These are phyloP conservation scores for Emericellopsis cladophorae DNA, from an alignment of 2,329 filamentous ascomycete species.

Conservation along the genomic window DNA sequence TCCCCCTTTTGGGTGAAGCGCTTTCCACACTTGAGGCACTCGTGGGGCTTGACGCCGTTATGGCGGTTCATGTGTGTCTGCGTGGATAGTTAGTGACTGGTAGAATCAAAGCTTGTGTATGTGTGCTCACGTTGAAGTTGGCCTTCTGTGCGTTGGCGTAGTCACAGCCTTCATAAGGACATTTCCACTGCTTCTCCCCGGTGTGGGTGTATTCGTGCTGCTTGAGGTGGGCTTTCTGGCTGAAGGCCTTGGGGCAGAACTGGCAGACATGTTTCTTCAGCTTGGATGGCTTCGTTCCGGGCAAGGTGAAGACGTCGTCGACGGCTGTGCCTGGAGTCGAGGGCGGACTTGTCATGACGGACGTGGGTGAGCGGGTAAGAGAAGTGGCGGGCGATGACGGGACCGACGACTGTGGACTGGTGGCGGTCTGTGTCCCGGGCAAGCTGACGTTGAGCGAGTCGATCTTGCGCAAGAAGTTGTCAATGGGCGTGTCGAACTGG, in stretches of 20 bases:
- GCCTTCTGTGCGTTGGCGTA: background rate
- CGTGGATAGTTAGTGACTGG: background rate
- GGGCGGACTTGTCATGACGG: no score
- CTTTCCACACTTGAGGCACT: background rate
- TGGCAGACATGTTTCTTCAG: slow-evolving; percentile 60
- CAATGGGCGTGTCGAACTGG: no score
- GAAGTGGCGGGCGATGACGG: no score
- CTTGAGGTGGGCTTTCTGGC: slow-evolving; percentile 84
- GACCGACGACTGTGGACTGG: no score
- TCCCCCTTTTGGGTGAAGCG: slow-evolving; percentile 1
- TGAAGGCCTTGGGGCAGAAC: slow-evolving; percentile 72
- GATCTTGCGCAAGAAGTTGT: no score
- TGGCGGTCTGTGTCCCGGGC: no score
- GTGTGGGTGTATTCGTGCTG: slow-evolving; percentile 85
- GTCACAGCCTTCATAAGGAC: background rate
- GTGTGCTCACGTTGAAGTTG: background rate
- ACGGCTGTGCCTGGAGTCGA: no score
- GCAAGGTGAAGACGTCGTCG: no score
- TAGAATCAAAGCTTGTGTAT: background rate
- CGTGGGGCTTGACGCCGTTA: background rate
- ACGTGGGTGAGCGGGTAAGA: no score
- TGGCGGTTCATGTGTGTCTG: background rate
- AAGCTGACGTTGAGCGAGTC: no score
- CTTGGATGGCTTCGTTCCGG: background rate
- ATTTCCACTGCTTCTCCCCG: slow-evolving; percentile 69